These are phyloP conservation scores for Auriscalpium microsporum DNA, from an alignment of 768 basidiomycete species.

Conservation along the genomic window DNA sequence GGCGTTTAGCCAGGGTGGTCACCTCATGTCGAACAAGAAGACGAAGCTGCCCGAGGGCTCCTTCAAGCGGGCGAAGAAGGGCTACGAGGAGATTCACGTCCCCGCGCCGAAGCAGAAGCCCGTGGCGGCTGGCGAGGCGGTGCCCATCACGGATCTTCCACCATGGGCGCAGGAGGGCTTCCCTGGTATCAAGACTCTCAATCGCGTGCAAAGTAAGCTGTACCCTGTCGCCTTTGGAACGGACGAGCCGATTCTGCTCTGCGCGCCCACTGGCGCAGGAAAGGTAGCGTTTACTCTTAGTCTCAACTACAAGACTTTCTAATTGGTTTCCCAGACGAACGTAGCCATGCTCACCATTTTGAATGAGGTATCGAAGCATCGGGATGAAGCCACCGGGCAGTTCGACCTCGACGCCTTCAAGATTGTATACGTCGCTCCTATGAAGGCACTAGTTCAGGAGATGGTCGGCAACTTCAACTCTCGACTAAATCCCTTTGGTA, in stretches of 20 bases:
- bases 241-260: constrained; percentile 90
- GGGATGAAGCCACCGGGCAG: constrained; percentile 69
- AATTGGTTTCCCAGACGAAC: constrained; percentile 61
- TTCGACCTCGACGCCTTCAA: constrained; percentile 91
- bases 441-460: constrained; percentile 99
- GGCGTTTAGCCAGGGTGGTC: constrained; percentile 95
- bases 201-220: constrained; percentile 88
- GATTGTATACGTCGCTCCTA: constrained; percentile 94
- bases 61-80: constrained; percentile 93
- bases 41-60: constrained; percentile 96
- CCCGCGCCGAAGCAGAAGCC: constrained; percentile 82
- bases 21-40: constrained; percentile 98
- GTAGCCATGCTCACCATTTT: constrained; percentile 95
- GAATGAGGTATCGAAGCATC: constrained; percentile 80
- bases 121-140: constrained; percentile 52
- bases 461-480: constrained; percentile 92
- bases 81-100: constrained; percentile 96
- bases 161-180: constrained; percentile 87
- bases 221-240: constrained; percentile 91
- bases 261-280: constrained; percentile 97
- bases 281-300: constrained; percentile 51
- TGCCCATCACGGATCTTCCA: constrained; percentile 68
- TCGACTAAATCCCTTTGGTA: constrained; percentile 60
- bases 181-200: constrained; percentile 65
- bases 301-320: constrained; percentile 11